Evolutionary conservation across 768 basidiomycete genomes (phyloP), one percentile per base, ranked within the genome.

Genomic region (Pleurotus giganteus): DNA sequence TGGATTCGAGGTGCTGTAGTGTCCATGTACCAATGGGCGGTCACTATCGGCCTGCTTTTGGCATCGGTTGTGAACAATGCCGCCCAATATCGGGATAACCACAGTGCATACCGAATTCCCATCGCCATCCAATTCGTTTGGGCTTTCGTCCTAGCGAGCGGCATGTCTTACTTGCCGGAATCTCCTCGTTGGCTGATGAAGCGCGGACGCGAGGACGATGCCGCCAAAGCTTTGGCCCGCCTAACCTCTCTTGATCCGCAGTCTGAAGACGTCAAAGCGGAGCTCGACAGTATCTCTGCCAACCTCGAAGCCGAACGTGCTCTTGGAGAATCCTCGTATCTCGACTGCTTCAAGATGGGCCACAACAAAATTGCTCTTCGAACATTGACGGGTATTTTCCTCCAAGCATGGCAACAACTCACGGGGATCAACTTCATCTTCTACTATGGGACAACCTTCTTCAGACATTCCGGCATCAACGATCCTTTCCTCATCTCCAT

Each of bases 161-260:
- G 93, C 56, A 88, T 94, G 78, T 59, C 80, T 61, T 67, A 84
- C 62, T 83, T 92, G 32, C 90, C 91, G 31, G 91, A 86, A 73
- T 87, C 87, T 27, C 91, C 90, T 24, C 88, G 90, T 63, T 94
- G 79, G 78, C 76, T 87, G 36, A 76, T 94, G 69, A 87, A 86
- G 74, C 78, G 79, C 31, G 85, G 83, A 41, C 71, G 74, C 41
- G 75, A 85, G 55, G 84, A 75, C 5, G 73, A 75, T 11, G 92
- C 91, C 23, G 75, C 75, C 41, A 61, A 67, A 4, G 64, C 88
- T n/a, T 75, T 94, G 50, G 69, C 77, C 23, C 85, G 86, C 52
- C 83, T 95, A 47, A 82, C 82, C 29, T 76, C 80, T 36, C 69
- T 80, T 8, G 68, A 79, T 19, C 61, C 74, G 15, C 68, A 74